These are phyloP conservation scores for Phytophthora agathidicida DNA, from an alignment of 352 stramenopile genomes.

Conservation along the genomic window DNA sequence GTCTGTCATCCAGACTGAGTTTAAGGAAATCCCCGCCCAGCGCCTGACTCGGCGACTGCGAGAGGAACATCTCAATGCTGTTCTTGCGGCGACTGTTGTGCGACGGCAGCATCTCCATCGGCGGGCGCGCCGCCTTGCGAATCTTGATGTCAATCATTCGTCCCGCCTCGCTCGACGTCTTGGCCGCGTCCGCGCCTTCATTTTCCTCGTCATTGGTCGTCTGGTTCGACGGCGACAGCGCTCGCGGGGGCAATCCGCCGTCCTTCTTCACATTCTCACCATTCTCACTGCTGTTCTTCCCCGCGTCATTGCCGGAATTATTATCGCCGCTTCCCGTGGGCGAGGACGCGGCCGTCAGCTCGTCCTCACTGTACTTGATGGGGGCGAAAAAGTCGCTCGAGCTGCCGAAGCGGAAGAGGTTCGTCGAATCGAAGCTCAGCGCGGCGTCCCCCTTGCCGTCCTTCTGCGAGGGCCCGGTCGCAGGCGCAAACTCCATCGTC, in stretches of 20 bases:
- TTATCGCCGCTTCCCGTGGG: constrained; percentile 24
- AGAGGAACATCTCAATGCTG: constrained; percentile 90
- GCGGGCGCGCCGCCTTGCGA: constrained; percentile 12
- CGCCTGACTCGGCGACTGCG: constrained; percentile 80
- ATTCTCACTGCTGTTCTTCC: neutral
- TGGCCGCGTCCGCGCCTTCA: neutral
- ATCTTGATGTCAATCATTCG: constrained; percentile 23
- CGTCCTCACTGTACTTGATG: constrained; percentile 54
- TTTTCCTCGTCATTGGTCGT: constrained; percentile 27
- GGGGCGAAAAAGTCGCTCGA: constrained; percentile 53
- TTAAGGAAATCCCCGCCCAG: constrained; percentile 82
- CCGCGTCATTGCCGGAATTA: neutral
- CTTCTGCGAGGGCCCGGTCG: constrained; percentile 7
- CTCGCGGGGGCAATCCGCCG: constrained; percentile 32
- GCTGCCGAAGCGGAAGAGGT: constrained; percentile 56
- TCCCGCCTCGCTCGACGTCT: constrained; percentile 7
- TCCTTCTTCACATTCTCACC: constrained; percentile 26
- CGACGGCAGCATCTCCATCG: constrained; percentile 37
- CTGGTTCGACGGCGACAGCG: constrained; percentile 57
- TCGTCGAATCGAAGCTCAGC: constrained; percentile 45
- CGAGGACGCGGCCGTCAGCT: constrained; percentile 6
- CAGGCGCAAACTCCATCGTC: constrained; percentile 42
- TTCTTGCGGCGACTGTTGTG: constrained; percentile 70
- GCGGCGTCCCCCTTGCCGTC: constrained; percentile 10
- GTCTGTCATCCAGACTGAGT: constrained; percentile 70